phyloP scores from a whole-genome alignment of 768 basidiomycete species.

The Favolaschia claudopus region DNA sequence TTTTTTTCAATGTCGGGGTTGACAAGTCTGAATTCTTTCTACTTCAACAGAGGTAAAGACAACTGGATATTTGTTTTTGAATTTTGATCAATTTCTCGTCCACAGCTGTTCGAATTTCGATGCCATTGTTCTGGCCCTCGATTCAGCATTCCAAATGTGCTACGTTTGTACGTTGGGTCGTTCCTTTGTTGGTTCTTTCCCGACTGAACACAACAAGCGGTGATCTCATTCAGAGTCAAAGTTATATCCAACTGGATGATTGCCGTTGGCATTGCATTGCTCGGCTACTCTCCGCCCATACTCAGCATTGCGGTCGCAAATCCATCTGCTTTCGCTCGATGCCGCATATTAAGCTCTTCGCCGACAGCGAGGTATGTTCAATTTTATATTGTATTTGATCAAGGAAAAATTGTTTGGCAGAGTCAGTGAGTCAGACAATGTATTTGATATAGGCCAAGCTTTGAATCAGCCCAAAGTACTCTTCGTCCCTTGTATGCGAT shows the following conservation, averaged over 20 bases:
- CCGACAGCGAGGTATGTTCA: background rate
- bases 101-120: slow-evolving; percentile 1
- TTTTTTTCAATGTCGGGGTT: background rate
- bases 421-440: background rate
- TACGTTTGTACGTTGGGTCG: background rate
- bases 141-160: slow-evolving; percentile 3
- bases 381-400: background rate
- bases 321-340: background rate
- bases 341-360: background rate
- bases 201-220: background rate
- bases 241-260: background rate
- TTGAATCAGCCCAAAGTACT: background rate
- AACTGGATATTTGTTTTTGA: background rate
- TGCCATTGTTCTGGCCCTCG: background rate
- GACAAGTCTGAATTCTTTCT: background rate
- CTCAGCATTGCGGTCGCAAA: slow-evolving; percentile 6
- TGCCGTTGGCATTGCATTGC: background rate
- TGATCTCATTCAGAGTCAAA: background rate
- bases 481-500: background rate
- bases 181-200: background rate
- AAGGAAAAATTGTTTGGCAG: background rate
- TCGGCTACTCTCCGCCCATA: background rate
- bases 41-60: background rate
- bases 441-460: background rate
- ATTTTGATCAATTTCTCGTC: background rate